Evolutionary conservation across 2,329 filamentous ascomycete species (phyloP).

Genomic region (Chalaropsis thielavioides): DNA sequence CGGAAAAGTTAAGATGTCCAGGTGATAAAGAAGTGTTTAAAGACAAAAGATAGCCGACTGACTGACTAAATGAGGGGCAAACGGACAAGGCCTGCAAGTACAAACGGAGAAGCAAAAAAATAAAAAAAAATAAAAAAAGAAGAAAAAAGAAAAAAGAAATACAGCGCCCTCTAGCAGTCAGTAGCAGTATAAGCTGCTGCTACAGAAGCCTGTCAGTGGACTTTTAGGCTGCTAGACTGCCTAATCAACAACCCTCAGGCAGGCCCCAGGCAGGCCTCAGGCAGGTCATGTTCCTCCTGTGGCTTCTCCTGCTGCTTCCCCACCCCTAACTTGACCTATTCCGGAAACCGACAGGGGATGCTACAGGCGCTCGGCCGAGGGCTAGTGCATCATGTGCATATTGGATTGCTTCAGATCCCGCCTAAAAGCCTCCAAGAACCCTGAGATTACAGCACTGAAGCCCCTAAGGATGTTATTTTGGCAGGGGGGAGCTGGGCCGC

Average conservation of each 20-base stretch:
- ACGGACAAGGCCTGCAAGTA: background rate
- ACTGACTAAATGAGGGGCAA: background rate
- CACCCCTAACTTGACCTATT: constrained; percentile 1
- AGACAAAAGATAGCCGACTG: background rate
- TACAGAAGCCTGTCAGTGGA: background rate
- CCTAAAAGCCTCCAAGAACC: background rate
- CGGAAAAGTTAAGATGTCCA: background rate
- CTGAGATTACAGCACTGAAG: background rate
- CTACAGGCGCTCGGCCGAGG: background rate
- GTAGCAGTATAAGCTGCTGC: background rate
- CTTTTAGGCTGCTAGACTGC: background rate
- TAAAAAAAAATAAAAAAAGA: background rate
- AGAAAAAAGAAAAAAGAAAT: background rate
- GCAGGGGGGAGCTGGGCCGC: background rate
- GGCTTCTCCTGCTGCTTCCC: background rate
- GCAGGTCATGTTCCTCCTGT: background rate
- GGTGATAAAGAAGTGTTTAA: background rate
- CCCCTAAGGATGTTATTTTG: background rate
- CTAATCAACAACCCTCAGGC: background rate
- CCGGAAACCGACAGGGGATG: background rate
- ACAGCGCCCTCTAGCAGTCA: background rate
- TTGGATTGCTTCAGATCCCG: background rate
- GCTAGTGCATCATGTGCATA: background rate
- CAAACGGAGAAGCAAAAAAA: background rate
- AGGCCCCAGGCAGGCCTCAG: background rate